Percentiles rank a stretch among this genome's conserved stretches.
phyloP scores from a whole-genome alignment of 2,329 filamentous ascomycete genomes.

The Fusarium tjaetaba region DNA sequence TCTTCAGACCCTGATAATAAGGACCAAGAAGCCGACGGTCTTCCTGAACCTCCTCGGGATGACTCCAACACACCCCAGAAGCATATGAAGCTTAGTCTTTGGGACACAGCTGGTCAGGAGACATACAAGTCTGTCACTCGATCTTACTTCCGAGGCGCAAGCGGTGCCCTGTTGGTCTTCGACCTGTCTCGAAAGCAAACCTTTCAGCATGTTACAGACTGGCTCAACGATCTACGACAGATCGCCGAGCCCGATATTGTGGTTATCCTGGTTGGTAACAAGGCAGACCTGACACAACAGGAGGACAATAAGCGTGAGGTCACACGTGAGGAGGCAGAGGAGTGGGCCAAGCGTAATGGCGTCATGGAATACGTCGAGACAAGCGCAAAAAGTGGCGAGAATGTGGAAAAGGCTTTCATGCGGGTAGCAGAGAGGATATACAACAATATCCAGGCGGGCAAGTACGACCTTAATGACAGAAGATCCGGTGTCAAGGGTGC shows the following conservation, averaged over 20 bases:
- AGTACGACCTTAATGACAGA: constrained; percentile 93
- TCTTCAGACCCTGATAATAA: constrained; percentile 28
- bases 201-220: constrained; percentile 88
- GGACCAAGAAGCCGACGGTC: constrained; percentile 49
- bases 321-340: constrained; percentile 82
- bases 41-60: constrained; percentile 63
- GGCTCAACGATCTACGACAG: constrained; percentile 92
- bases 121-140: constrained; percentile 97
- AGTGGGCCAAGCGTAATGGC: constrained; percentile 87
- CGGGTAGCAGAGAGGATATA: constrained; percentile 96
- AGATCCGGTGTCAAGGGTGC: constrained; percentile 89
- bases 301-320: constrained; percentile 78
- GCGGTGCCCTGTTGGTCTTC: constrained; percentile 83
- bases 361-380: constrained; percentile 96
- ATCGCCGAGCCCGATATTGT: constrained; percentile 97
- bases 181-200: constrained; percentile 89
- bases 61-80: constrained; percentile 61
- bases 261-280: constrained; percentile 95
- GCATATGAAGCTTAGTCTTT: constrained; percentile 93
- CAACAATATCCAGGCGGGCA: constrained; percentile 94
- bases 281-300: constrained; percentile 78
- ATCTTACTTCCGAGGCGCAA: constrained; percentile 87
- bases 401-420: constrained; percentile 92
- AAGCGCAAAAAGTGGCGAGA: constrained; percentile 92
- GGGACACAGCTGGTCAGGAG: constrained; percentile 97